Evolutionary conservation across 164 flowering plant genomes (phyloP), one percentile per base, ranked within the genome.

Genomic region (Brasenia schreberi): DNA sequence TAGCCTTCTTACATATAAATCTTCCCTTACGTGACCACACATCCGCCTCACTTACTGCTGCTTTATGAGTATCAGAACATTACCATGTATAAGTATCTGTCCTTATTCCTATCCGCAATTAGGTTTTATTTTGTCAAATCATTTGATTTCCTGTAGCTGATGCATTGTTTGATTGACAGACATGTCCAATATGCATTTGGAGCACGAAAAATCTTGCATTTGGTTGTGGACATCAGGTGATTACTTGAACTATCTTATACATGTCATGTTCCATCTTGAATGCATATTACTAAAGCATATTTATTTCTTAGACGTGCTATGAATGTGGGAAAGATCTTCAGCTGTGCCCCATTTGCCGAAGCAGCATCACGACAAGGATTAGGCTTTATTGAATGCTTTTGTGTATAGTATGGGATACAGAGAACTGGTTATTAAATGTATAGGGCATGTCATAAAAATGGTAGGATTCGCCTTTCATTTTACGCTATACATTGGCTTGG

Each of bases 181-280:
- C 79, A 72, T 90, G 97, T 72, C 84, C 87, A 43, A 83, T 90
- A n/a, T 90, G 97, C 77, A 75, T 88, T 3, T 77, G 65, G 66
- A 77, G 76, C 67, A 59, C 78, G 9, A 90, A 88, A 69, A 84
- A 90, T 77, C 83, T 90, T 87, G 97, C 97, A 42, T 90, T 90
- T 64, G 97, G 94, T 43, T 90, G 97, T 59, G 97, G 94, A 18
- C 97, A 90, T 80, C 96, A 83, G 93, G 96, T 89, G 65, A 19
- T 44, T n/a, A n/a, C 11, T 12, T 62, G 14, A 23, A 23, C 52
- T 45, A 66, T 44, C n/a, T 17, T 17, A 49, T 14, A 9, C 56
- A 49, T 14, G 4, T 9, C 56, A 14, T 49, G 56, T 49, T 14
- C 56, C 16, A 49, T 49, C 56, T 49, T 49, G 56, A 14, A 14